Base-by-base conservation (phyloP, 1,139 yeast genomes). In the Hyphopichia wangnamkhiaoensis region DNA sequence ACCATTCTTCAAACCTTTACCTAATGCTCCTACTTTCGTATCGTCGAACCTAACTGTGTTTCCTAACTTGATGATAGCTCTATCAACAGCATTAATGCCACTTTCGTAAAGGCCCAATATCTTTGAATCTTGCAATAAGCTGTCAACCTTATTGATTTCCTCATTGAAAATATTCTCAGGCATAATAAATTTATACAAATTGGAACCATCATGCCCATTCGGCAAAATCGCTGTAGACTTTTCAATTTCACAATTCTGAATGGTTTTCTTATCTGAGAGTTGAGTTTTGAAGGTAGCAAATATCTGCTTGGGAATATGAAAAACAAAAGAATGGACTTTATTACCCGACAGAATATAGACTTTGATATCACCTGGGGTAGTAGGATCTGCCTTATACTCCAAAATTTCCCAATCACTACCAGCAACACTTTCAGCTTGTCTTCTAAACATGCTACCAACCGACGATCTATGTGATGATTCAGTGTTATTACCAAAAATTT, bases 351-450 rank as follows among this genome's bases (percentile, higher is more conserved):
- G 59, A 2, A 84, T 89, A 56, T 74, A 79, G 0, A 87, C 96
- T 42, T 82, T 82, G 31, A 91, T 69, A 39, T 80, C 84, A 8
- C 97, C 98, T 0, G 90, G 85, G 42, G 65, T 75, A 16, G 66
- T 54, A 0, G 83, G 78, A 42, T 75, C 80, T 3, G 68, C 58
- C 42, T 78, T 76, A 52, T 88, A 82, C 53, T 90, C 93, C 37
- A 93, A 63, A 35, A 93, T 74, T 47, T 90, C 90, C 98, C 98
- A 93, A 31, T 83, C 76, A 0, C 86, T 68, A 4, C 83, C 85
- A 9, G 88, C 87, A 53, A 84, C 80, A 54, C 67, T 72, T 53
- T 85, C 95, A 0, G 96, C 95, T 54, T 87, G 95, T 42, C 78
- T 77, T 43, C 86, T 76, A 36, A 90, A 70, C 66, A 89, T 73